A percentile compares a stretch with the other conserved stretches of the same genome.
Conservation (phyloP, 495 filamentous ascomycete genomes). For the Lichina pygmaea region DNA sequence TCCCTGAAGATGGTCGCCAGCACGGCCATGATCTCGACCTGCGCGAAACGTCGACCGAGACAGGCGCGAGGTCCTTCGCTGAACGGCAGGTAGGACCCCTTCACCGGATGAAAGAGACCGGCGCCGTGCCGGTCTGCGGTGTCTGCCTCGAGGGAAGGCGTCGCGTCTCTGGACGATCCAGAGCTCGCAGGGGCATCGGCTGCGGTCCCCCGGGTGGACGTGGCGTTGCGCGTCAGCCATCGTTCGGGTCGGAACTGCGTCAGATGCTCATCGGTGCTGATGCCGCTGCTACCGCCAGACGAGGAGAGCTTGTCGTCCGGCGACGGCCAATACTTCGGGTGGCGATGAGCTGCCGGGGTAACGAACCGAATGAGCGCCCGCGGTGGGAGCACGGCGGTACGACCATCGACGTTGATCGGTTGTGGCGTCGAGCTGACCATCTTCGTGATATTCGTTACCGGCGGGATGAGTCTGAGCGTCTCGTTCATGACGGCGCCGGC, state of each 20-base stretch:
- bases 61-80: conserved; percentile 44
- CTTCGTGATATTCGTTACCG: conserved; percentile 35
- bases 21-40: conserved; percentile 47
- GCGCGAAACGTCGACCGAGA: conserved; percentile 42
- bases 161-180: neutral
- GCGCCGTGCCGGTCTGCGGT: neutral
- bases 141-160: neutral
- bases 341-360: conserved; percentile 23
- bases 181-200: neutral
- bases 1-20: conserved; percentile 35
- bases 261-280: neutral
- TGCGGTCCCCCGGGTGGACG: neutral
- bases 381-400: conserved; percentile 21
- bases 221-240: neutral
- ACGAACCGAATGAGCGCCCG: conserved; percentile 19
- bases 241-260: neutral
- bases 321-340: conserved; percentile 27
- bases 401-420: conserved; percentile 21
- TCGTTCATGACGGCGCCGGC: conserved; percentile 43
- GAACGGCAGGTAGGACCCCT: conserved; percentile 47
- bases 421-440: conserved; percentile 20
- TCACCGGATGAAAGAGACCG: conserved; percentile 15
- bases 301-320: conserved; percentile 9
- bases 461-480: conserved; percentile 32
- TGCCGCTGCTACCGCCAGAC: neutral